Conservation (phyloP, 2,329 filamentous ascomycete species). For the Alternaria ethzedia region DNA sequence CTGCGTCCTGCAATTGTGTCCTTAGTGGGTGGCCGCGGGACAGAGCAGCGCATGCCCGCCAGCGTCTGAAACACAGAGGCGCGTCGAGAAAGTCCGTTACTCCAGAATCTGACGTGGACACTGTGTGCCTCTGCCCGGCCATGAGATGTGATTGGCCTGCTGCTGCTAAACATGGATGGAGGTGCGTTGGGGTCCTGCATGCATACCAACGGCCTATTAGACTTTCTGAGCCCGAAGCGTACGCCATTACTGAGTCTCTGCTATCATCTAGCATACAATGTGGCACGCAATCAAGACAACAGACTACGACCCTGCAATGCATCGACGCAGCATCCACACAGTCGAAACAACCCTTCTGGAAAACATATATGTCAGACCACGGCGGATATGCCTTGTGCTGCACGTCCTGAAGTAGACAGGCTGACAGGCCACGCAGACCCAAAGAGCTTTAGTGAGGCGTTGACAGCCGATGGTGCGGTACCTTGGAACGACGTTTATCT, state of each 20-base stretch:
- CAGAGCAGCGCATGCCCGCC: slow-evolving; percentile 16
- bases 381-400: slow-evolving; percentile 12
- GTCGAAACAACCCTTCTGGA: slow-evolving; percentile 19
- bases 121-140: slow-evolving; percentile 7
- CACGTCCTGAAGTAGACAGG: slow-evolving; percentile 8
- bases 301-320: neutral
- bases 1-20: slow-evolving; percentile 7
- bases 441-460: slow-evolving; percentile 13
- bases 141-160: slow-evolving; percentile 14
- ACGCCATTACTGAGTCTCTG: neutral
- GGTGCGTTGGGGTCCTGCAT: slow-evolving; percentile 19
- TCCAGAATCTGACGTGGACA: slow-evolving; percentile 41
- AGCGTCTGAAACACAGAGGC: slow-evolving; percentile 41
- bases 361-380: slow-evolving; percentile 5
- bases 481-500: slow-evolving; percentile 17
- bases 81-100: slow-evolving; percentile 30
- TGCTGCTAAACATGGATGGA: slow-evolving; percentile 19
- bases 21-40: slow-evolving; percentile 31
- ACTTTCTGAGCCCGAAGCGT: neutral
- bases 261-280: neutral
- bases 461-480: slow-evolving; percentile 13
- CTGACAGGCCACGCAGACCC: slow-evolving; percentile 1
- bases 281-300: neutral
- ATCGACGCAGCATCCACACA: slow-evolving; percentile 5
- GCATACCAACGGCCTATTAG: slow-evolving; percentile 6